Evolutionary conservation across 2,329 filamentous ascomycete species (phyloP), one percentile per base, ranked within the genome.

Genomic region (Bipolaris sorokiniana): DNA sequence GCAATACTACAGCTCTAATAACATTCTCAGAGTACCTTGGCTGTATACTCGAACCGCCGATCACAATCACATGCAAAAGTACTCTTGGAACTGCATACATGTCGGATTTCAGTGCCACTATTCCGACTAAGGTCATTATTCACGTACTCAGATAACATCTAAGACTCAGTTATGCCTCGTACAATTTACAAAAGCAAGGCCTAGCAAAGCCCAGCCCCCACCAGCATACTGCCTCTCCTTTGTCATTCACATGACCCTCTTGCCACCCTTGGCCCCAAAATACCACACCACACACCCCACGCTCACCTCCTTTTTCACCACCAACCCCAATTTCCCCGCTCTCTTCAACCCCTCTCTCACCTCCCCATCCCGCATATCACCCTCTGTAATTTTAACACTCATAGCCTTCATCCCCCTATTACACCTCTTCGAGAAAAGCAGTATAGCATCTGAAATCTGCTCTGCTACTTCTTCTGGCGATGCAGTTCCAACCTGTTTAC

Each of bases 371-470:
- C 5, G 3, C 36, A 33, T 31, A n/a, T 41, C 18, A 15, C 28
- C n/a, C 2, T 13, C 16, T 6, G 20, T 9, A 11, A 66, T 28
- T 16, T 47, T 18, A 68, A 20, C 13, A 48, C 16, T 2, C 9
- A 64, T 7, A 1, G 62, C 56, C n/a, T 47, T 23, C 4, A 38
- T 15, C 9, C 50, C 33, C 10, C 56, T 36, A 48, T 66, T 65
- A 34, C 60, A 63, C 2, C 64, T 51, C 7, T 64, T 49, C 7
- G 55, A 59, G 37, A 65, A 66, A 9, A 65, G 38, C 7, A 55
- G 31, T 3, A 68, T 13, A 0, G 61, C 62, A 48, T 66, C 65
- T 18, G 54, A 49, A 16, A 68, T 63, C 5, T 64, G 59, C 37
- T 68, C 65, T 7, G 52, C 56, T 5, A 63, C 51, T 0, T 64